Base-by-base conservation (phyloP, 768 basidiomycete species). In the Tricholoma bakamatsutake region DNA sequence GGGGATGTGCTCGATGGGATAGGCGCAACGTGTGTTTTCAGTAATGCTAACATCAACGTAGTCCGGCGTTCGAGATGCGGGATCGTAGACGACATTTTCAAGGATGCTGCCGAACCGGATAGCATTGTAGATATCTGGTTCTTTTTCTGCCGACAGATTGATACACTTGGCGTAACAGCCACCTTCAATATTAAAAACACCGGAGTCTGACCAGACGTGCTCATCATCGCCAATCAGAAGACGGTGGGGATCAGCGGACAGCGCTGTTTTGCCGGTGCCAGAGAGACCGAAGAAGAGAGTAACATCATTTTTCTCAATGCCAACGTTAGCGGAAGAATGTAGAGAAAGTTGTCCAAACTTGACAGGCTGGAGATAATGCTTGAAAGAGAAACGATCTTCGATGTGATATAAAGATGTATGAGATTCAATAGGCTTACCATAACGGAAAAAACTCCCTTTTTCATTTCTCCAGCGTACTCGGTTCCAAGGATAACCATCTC, bases 401-500 rank as follows among this genome's bases (percentile, higher is more conserved):
- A 55, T 54, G 52, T 65, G 55, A 39, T 54, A 54, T 51, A 47
- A 35, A 48, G 31, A 42, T 31, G 31, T 49, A 40, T 49, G 50
- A 18, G 28, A 49, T 24, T 39, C 24, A n/a, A 56, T 35, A 37
- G 46, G 59, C 76, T 18, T 60, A 85, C 85, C 96, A 99, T 99
- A 64, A 99, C 94, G 43, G 90, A 93, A 79, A 99, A 99, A 70
- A 99, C 92, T 67, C 97, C 97, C 84, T 99, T 99, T 79, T 99
- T 99, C 97, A 99, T 99, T 79, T 99, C 94, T 50, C 94, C 94
- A 30, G 94, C 94, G 67, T 98, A 98, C 69, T 98, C 94, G 27
- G 93, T 96, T 54, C 91, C 96, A 64, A 99, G 91, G 67, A 99
- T 98, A 66, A 99, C 96, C 97, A 99, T 99, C 74, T 99, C 97